These are phyloP conservation scores for Clonostachys chloroleuca DNA, from an alignment of 2,329 filamentous ascomycete genomes.

Conservation along the genomic window DNA sequence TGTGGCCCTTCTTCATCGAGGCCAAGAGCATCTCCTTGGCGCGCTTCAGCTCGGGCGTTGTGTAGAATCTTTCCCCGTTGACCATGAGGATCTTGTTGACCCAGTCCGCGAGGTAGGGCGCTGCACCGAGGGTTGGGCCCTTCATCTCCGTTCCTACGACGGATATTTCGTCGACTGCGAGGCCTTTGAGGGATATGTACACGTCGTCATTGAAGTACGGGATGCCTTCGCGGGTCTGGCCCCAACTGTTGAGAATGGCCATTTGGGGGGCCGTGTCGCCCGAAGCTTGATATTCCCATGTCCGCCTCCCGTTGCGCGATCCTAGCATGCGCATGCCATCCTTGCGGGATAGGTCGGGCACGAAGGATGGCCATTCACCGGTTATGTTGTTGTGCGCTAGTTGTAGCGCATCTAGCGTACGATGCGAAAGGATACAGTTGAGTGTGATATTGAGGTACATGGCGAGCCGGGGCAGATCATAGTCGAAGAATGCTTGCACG, in stretches of 20 bases:
- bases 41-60: constrained; percentile 3
- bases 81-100: constrained; percentile 6
- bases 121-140: constrained; percentile 3
- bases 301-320: constrained; percentile 1
- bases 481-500: constrained; percentile 7
- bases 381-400: constrained; percentile 3
- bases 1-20: not conserved
- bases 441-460: constrained; percentile 5
- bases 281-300: constrained; percentile 6
- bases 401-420: constrained; percentile 4
- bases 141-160: constrained; percentile 6
- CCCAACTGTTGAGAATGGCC: constrained; percentile 2
- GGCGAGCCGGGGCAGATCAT: constrained; percentile 3
- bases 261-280: constrained; percentile 4
- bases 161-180: constrained; percentile 3
- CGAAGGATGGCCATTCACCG: constrained; percentile 5
- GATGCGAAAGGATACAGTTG: constrained; percentile 5
- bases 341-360: constrained; percentile 2
- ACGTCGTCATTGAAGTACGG: constrained; percentile 5
- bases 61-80: constrained; percentile 5
- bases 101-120: constrained; percentile 6
- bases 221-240: constrained; percentile 1
- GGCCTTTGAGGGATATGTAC: constrained; percentile 3
- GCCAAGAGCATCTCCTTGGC: not conserved
- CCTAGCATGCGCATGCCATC: constrained; percentile 4